phyloP scores from a whole-genome alignment of 2,329 filamentous ascomycete genomes.

The Alternaria triticina region DNA sequence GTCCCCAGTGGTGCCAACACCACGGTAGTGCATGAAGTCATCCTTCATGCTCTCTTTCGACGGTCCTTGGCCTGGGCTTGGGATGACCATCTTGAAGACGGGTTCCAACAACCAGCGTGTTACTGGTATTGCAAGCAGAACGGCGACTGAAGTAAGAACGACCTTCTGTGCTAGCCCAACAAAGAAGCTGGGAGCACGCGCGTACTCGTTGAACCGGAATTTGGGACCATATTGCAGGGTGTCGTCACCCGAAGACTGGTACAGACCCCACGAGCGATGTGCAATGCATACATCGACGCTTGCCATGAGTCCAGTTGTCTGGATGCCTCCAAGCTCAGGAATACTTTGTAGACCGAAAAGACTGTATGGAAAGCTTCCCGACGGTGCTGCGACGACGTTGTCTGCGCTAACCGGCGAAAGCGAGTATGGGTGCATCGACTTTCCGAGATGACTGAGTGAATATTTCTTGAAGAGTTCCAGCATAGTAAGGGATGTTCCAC shows the following conservation, averaged over 20 bases:
- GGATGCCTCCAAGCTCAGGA: conserved; percentile 64
- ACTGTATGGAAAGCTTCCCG: conserved; percentile 47
- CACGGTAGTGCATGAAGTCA: conserved; percentile 69
- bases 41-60: conserved; percentile 60
- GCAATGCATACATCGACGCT: conserved; percentile 63
- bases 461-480: conserved; percentile 62
- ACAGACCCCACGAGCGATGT: conserved; percentile 65
- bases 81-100: conserved; percentile 38
- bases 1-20: conserved; percentile 64
- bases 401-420: conserved; percentile 55
- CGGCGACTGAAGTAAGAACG: conserved; percentile 52
- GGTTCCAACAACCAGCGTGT: conserved; percentile 54
- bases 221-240: conserved; percentile 58
- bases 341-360: conserved; percentile 61
- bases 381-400: conserved; percentile 42
- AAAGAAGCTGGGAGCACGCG: conserved; percentile 58
- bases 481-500: conserved; percentile 69
- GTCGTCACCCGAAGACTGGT: conserved; percentile 44
- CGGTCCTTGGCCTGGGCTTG: conserved; percentile 41
- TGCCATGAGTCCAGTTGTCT: conserved; percentile 62
- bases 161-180: conserved; percentile 58
- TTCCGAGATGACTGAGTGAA: conserved; percentile 55
- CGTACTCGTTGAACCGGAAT: conserved; percentile 65
- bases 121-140: conserved; percentile 59
- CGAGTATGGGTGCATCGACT: conserved; percentile 58